Percentiles rank a stretch among this genome's conserved stretches.
Conservation (phyloP, 2,329 filamentous ascomycete genomes). For the Aspergillus sp. region DNA sequence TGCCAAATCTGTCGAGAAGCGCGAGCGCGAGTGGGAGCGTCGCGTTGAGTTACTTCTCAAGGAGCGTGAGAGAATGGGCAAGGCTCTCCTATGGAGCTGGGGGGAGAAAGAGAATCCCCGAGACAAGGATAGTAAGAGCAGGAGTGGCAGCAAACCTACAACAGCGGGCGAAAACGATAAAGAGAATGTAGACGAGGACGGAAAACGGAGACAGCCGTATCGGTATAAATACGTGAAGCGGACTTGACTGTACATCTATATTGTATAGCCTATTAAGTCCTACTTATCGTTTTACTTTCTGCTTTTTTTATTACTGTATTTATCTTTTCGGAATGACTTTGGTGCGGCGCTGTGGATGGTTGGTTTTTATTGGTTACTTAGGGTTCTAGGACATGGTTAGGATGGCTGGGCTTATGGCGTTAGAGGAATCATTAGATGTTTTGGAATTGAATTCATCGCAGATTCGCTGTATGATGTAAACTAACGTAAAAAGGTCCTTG, state of each 20-base stretch:
- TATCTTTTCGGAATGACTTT: neutral
- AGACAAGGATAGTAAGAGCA: conserved; percentile 19
- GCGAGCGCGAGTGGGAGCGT: conserved; percentile 45
- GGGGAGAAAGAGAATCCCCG: conserved; percentile 41
- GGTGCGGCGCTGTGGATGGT: too few relatives aligned
- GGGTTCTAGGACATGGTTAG: neutral
- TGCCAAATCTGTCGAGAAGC: conserved; percentile 40
- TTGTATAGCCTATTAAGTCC: neutral
- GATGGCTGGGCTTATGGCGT: neutral
- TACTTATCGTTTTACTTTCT: neutral
- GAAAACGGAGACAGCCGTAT: conserved; percentile 33
- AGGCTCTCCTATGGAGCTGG: conserved; percentile 41
- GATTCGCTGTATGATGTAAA: neutral
- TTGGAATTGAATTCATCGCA: neutral
- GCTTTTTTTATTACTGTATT: neutral
- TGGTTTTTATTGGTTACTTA: neutral
- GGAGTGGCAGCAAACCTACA: conserved; percentile 10
- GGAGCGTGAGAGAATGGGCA: conserved; percentile 42
- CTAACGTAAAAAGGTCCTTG: neutral
- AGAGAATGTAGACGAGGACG: conserved; percentile 24
- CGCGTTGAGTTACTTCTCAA: conserved; percentile 53
- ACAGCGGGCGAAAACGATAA: conserved; percentile 13
- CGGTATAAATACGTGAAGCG: conserved; percentile 36
- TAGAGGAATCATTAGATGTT: neutral
- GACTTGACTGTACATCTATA: neutral